Evolutionary conservation across 2,329 filamentous ascomycete genomes (phyloP), one percentile per base, ranked within the genome.

Genomic region (Pseudogymnoascus sp.): DNA sequence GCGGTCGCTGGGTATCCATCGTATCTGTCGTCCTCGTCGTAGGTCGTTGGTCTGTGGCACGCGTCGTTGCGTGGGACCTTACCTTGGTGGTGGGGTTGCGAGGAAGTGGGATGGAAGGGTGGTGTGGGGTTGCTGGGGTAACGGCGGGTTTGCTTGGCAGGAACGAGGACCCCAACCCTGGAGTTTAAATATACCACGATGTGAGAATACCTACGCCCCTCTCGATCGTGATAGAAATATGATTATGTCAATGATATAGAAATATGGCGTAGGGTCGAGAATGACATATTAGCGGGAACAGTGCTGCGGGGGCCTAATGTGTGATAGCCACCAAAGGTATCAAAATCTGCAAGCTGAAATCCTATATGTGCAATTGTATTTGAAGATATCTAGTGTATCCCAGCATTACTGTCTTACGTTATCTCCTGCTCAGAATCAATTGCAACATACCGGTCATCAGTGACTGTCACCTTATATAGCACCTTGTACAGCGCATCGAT

Each of bases 1-100:
- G 25, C 46, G 28, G 25, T 18, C 46, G 46, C 46, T 56, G 46
- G 46, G 46, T 56, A 34, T 56, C 46, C 46, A 56, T 56, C n/a
- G 25, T 56, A 56, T 34, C 6, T 31, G 46, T n/a, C 14, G 46
- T 56, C 25, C 25, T 56, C 14, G 46, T 56, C 25, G 46, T 56
- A 18, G 5, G 25, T 56, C n/a, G 8, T 34, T 4, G 4, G 28
- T 11, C 5, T 8, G 46, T 34, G 25, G 46, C 42, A 37, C 40
- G 46, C n/a, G 16, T 31, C 28, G 46, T 56, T 34, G 28, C 46
- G 46, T 18, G 46, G 46, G 28, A 56, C 46, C 46, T 18, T 53
- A 53, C 46, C 46, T 18, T 56, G 46, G n/a, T 56, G 46, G 46
- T 56, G 25, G 46, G 46, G 46, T 31, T 56, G 10, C 1, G 46